Conservation (phyloP, 2,329 filamentous ascomycete species). For the Atkinsonella hypoxylon region DNA sequence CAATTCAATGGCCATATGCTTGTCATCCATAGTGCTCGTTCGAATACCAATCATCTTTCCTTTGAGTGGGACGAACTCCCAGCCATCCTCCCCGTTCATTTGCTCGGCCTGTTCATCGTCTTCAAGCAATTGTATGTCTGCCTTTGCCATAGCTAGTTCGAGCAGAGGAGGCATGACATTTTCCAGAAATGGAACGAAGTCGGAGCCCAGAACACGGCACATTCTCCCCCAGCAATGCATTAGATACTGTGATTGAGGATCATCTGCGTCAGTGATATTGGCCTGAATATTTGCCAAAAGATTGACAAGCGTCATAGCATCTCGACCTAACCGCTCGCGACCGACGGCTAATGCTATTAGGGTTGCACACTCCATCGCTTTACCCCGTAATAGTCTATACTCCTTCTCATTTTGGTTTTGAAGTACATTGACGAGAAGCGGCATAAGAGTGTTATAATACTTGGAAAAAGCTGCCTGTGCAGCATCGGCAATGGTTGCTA, state of each 20-base stretch:
- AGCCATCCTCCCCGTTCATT: constrained; percentile 88
- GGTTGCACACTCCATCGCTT: constrained; percentile 98
- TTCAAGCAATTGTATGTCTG: constrained; percentile 90
- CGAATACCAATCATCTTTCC: constrained; percentile 98
- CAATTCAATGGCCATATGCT: constrained; percentile 98
- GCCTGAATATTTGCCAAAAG: constrained; percentile 78
- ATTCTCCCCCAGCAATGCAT: constrained; percentile 99
- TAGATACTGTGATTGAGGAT: constrained; percentile 91
- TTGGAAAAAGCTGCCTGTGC: constrained; percentile 89
- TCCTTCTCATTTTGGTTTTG: constrained; percentile 89
- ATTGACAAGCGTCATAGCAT: constrained; percentile 79
- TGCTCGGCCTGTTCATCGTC: constrained; percentile 90
- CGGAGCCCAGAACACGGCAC: constrained; percentile 82
- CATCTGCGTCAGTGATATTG: constrained; percentile 78
- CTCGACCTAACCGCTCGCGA: constrained; percentile 77
- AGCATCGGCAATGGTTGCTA: constrained; percentile 97
- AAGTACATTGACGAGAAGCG: constrained; percentile 79
- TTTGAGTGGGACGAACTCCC: constrained; percentile 93
- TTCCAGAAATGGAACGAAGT: constrained; percentile 86
- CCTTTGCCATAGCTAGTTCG: constrained; percentile 85
- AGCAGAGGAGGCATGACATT: constrained; percentile 91
- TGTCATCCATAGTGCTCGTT: constrained; percentile 93
- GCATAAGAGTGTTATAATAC: constrained; percentile 96
- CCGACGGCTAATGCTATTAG: constrained; percentile 91
- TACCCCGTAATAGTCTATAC: constrained; percentile 78